Evolutionary conservation across 2,329 filamentous ascomycete genomes (phyloP), one percentile per base, ranked within the genome.

Genomic region (Tolypocladium paradoxum): DNA sequence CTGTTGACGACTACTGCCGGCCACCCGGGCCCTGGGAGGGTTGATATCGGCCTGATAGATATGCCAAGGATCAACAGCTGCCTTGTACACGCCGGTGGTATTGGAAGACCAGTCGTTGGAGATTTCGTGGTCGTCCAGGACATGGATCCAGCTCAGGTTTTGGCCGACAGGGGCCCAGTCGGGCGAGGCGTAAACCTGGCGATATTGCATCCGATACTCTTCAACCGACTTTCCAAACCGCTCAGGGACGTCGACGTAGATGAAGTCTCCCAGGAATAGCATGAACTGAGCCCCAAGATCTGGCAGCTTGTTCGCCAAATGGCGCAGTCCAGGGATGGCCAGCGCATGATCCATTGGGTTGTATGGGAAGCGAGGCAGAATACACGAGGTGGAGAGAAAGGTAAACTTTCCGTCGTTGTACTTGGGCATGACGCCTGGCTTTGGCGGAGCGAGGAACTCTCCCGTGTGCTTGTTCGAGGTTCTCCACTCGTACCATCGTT

Each of bases 61-160:
- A 48, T 84, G 75, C 75, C 88, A 99, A 0, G 92, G 89, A 55
- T 95, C 90, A 46, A 88, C 82, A 5, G 92, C 91, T 0, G 86
- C 81, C 3, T 78, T 70, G 65, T 92, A 96, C 0, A 95, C 80
- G 6, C 88, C 88, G 0, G 88, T 90, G 16, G 81, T 85, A 65
- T 92, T 93, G 20, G 79, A 76, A 55, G 86, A 55, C 54, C 53
- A 97, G 70, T 97, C 93, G 61, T 99, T 97, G 6, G 81, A 81
- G 56, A 99, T 96, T 66, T 99, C 93, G 63, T 99, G 93, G 66
- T 99, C 93, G 64, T 99, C 93, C 7, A 96, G 80, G 2, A 95
- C 91, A 64, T 99, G 93, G 46, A 97, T 89, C 93, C 93, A 99
- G 61, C 91, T 95, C n/a, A 97, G 74, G 53, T 90, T 84, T 60